Conservation (phyloP, 2,329 filamentous ascomycete species). For the Colletotrichum coccodes region DNA sequence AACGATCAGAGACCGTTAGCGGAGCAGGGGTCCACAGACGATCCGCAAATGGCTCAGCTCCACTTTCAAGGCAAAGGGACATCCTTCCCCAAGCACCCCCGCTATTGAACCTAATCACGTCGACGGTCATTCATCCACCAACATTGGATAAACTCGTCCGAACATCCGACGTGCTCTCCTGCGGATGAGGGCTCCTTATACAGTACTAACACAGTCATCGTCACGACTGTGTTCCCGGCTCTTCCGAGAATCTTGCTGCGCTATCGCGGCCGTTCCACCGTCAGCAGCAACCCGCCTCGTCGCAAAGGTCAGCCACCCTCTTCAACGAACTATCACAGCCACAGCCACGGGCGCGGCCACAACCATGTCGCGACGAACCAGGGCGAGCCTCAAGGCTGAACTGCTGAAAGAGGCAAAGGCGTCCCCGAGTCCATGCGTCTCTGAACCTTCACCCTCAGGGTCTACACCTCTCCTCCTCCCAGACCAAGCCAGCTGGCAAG, state of each 20-base stretch:
- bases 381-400: not conserved
- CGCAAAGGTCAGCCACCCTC: not conserved
- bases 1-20: not conserved
- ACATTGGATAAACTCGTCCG: not conserved
- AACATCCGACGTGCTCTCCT: not conserved
- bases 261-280: not conserved
- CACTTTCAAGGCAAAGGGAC: not conserved
- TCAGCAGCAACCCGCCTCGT: not conserved
- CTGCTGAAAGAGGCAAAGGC: not conserved
- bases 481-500: slow-evolving; percentile 42
- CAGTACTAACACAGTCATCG: not conserved
- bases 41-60: not conserved
- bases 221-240: not conserved
- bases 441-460: not conserved
- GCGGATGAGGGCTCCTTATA: not conserved
- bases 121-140: not conserved
- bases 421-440: too few relatives aligned
- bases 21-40: not conserved
- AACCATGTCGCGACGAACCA: not conserved
- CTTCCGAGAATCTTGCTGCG: not conserved
- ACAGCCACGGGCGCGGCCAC: not conserved
- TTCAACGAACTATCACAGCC: not conserved
- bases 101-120: not conserved
- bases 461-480: slow-evolving; percentile 40
- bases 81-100: not conserved